phyloP scores from a whole-genome alignment of 2,329 filamentous ascomycete genomes.

The Cladorrhinum sp. region DNA sequence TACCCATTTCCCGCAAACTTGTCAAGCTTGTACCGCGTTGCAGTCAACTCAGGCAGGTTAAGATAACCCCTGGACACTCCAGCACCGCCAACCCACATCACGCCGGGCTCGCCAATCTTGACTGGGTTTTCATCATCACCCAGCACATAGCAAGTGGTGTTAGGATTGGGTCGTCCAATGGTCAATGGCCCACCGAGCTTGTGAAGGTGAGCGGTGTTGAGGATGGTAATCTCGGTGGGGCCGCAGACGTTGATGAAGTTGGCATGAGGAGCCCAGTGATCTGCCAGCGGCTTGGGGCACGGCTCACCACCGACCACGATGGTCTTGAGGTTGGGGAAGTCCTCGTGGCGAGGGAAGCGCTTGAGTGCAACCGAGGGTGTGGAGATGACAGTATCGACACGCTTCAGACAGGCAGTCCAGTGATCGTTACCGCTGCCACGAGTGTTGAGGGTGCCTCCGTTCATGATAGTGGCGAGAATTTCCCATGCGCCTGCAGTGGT shows the following conservation, averaged over 20 bases:
- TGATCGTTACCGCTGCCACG: constrained; percentile 39
- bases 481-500: constrained; percentile 53
- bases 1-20: constrained; percentile 51
- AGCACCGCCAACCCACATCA: constrained; percentile 56
- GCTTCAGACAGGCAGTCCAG: constrained; percentile 45
- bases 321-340: constrained; percentile 50
- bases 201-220: constrained; percentile 56
- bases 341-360: constrained; percentile 38
- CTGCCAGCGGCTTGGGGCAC: constrained; percentile 43
- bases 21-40: constrained; percentile 48
- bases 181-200: constrained; percentile 44
- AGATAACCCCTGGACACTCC: constrained; percentile 57
- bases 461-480: constrained; percentile 55
- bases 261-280: constrained; percentile 49
- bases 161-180: constrained; percentile 55
- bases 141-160: constrained; percentile 55
- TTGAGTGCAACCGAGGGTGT: constrained; percentile 54
- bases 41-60: constrained; percentile 49
- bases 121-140: constrained; percentile 46
- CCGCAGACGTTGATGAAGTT: constrained; percentile 57
- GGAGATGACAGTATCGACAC: constrained; percentile 53
- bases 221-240: constrained; percentile 58
- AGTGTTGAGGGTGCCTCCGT: constrained; percentile 54
- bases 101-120: constrained; percentile 45
- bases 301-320: constrained; percentile 54